Percentiles rank a stretch among this genome's conserved stretches.
phyloP scores from a whole-genome alignment of 2,329 filamentous ascomycete species.

The Epichloe brachyelytri region DNA sequence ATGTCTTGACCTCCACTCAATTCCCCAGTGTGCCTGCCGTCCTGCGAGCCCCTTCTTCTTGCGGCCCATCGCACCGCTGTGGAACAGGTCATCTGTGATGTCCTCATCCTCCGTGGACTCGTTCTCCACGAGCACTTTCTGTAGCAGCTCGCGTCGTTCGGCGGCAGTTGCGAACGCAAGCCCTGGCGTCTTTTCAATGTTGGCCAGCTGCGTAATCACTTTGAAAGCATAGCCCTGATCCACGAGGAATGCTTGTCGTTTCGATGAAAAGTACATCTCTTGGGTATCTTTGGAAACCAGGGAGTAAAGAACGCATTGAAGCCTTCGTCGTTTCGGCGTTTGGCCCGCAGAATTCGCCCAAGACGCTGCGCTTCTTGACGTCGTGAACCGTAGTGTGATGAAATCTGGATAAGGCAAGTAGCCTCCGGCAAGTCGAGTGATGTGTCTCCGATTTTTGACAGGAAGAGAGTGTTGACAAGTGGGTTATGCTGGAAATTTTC shows the following conservation, averaged over 20 bases:
- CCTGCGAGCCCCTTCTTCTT: constrained; percentile 47
- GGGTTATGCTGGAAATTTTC: constrained; percentile 94
- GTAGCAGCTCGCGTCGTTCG: constrained; percentile 74
- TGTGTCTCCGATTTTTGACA: constrained; percentile 96
- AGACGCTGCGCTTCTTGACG: constrained; percentile 92
- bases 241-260: constrained; percentile 90
- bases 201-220: constrained; percentile 89
- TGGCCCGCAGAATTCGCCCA: constrained; percentile 85
- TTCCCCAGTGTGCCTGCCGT: constrained; percentile 76
- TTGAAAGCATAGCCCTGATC: constrained; percentile 99
- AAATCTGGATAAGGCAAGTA: constrained; percentile 93
- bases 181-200: constrained; percentile 71
- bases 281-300: constrained; percentile 94
- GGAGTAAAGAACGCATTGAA: constrained; percentile 99
- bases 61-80: constrained; percentile 32
- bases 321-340: constrained; percentile 90
- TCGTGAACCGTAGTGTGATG: constrained; percentile 91
- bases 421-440: constrained; percentile 95
- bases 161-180: constrained; percentile 68
- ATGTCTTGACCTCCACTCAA: constrained; percentile 88
- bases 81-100: constrained; percentile 33
- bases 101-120: constrained; percentile 64
- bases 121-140: constrained; percentile 80
- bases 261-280: constrained; percentile 96
- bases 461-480: constrained; percentile 79